Conservation (phyloP, 2,329 filamentous ascomycete species). For the Lachnellula subtilissima region DNA sequence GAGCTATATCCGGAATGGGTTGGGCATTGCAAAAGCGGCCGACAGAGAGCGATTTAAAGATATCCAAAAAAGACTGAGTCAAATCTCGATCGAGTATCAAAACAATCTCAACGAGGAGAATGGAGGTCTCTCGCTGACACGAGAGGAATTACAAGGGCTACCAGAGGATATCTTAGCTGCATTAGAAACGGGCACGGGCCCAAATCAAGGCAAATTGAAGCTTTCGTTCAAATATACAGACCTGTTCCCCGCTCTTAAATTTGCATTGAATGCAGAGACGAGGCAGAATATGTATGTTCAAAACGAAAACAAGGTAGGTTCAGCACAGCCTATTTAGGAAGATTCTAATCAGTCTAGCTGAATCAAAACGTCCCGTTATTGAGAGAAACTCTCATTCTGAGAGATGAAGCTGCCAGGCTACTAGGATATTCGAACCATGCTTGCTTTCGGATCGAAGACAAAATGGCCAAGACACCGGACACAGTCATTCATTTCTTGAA, state of each 20-base stretch:
- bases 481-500: slow-evolving; percentile 69
- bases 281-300: slow-evolving; percentile 65
- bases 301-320: slow-evolving; percentile 69
- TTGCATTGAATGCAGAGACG: slow-evolving; percentile 65
- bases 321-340: not conserved
- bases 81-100: slow-evolving; percentile 69
- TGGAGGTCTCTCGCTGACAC: slow-evolving; percentile 74
- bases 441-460: slow-evolving; percentile 70
- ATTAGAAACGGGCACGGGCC: slow-evolving; percentile 66
- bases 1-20: slow-evolving; percentile 70
- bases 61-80: slow-evolving; percentile 75
- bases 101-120: slow-evolving; percentile 82
- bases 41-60: slow-evolving; percentile 78
- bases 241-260: slow-evolving; percentile 72
- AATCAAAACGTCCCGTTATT: slow-evolving; percentile 70
- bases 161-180: slow-evolving; percentile 62
- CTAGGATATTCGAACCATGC: slow-evolving; percentile 75
- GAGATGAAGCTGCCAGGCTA: slow-evolving; percentile 72
- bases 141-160: slow-evolving; percentile 68
- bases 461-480: slow-evolving; percentile 76
- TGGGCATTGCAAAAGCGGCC: slow-evolving; percentile 63
- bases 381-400: slow-evolving; percentile 66
- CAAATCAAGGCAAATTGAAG: slow-evolving; percentile 69
- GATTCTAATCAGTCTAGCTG: slow-evolving; percentile 38
- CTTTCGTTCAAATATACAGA: slow-evolving; percentile 82